Conservation (phyloP, 495 filamentous ascomycete species). For the Penicillium turbatum region DNA sequence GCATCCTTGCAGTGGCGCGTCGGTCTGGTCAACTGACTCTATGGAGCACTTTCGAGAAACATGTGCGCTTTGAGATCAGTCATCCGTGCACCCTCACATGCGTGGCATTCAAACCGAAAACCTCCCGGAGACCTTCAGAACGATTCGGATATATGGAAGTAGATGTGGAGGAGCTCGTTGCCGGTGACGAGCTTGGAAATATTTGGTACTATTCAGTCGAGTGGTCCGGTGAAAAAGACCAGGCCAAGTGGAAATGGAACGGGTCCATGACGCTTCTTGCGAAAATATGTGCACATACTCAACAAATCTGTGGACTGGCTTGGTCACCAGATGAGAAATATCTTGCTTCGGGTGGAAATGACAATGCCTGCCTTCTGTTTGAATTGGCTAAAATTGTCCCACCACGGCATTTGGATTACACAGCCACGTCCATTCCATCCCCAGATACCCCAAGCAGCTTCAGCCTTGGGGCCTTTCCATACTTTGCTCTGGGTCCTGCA, state of each 20-base stretch:
- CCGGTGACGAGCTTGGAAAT: slow-evolving; percentile 82
- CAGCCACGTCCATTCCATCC: neutral
- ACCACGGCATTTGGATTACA: slow-evolving; percentile 9
- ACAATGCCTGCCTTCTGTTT: slow-evolving; percentile 84
- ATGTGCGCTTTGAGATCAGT: slow-evolving; percentile 67
- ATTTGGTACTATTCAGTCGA: slow-evolving; percentile 88
- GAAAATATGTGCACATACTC: slow-evolving; percentile 72
- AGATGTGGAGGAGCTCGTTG: slow-evolving; percentile 70
- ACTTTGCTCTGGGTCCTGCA: slow-evolving; percentile 11
- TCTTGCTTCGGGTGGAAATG: slow-evolving; percentile 89
- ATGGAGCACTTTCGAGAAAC: slow-evolving; percentile 55
- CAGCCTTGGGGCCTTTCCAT: slow-evolving; percentile 20
- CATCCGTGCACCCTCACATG: slow-evolving; percentile 72
- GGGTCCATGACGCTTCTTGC: slow-evolving; percentile 74
- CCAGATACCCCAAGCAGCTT: slow-evolving; percentile 8
- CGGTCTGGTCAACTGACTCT: slow-evolving; percentile 61
- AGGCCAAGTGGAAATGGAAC: slow-evolving; percentile 58
- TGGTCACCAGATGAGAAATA: slow-evolving; percentile 75
- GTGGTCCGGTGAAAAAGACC: slow-evolving; percentile 57
- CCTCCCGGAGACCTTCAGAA: slow-evolving; percentile 39
- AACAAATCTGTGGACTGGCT: slow-evolving; percentile 88
- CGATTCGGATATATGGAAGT: slow-evolving; percentile 29
- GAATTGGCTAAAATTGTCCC: slow-evolving; percentile 58
- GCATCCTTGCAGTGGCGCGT: slow-evolving; percentile 81
- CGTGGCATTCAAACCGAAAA: slow-evolving; percentile 60